Base-by-base conservation (phyloP, 1,284 basidiomycete species). In the Cystobasidium sp. region DNA sequence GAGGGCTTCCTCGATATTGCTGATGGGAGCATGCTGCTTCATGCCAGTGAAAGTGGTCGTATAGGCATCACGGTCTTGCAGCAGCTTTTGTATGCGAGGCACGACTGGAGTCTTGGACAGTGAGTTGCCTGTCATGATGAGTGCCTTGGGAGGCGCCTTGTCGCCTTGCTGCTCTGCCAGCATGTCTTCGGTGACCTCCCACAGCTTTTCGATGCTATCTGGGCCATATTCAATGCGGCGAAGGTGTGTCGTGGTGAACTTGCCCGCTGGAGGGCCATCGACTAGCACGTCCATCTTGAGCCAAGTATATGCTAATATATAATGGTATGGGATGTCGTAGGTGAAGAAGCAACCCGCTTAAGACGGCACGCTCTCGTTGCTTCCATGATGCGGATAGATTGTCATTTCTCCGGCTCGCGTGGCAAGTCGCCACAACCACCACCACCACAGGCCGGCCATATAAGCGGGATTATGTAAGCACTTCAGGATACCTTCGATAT, bases 1-100 rank as follows among this genome's bases (percentile, higher is more conserved):
- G 6, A 75, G 44, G 9, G 71, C 89, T n/a, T 84, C 85, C n/a
- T 84, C 82, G 78, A 92, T 90, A 9, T 87, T 89, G 16, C 87
- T 87, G 68, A 92, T 85, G 3, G 91, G 91, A 0, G 90, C 84
- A 79, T 92, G 90, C 81, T 93, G 86, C 9, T 89, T 90, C 75
- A 93, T 91, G 77, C 90, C 88, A 75, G 84, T 87, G 82, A 91
- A 92, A 5, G 89, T 91, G 31, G 85, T 86, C 62, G 87, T 88
- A 79, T 87, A 88, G 16, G 87, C 87, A 61, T 86, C 80, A 55
- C 79, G 79, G 49, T 80, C 85, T 73, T 85, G 86, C 63, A 91
- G 82, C 65, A 90, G 84, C 20, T 77, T 81, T 81, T 90, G 87
- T 6, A 91, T 84, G 65, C 82, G 84, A 78, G 84, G 83, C n/a